phyloP scores from a whole-genome alignment of 2,329 filamentous ascomycete genomes.

The Dactylellina leptospora region DNA sequence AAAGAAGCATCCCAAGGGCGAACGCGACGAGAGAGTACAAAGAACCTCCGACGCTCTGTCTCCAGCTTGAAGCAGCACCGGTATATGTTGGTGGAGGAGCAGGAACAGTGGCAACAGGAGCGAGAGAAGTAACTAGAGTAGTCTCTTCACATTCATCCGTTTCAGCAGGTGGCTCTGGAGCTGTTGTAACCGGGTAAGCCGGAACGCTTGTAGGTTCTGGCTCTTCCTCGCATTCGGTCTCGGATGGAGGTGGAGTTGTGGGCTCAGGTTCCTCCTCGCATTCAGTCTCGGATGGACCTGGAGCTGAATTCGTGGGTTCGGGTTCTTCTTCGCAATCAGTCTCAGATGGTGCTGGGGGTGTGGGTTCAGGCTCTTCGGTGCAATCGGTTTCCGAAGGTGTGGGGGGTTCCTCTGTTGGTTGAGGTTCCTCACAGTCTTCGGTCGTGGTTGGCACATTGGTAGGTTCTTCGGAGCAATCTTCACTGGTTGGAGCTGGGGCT shows the following conservation, averaged over 20 bases:
- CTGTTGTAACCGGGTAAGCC: background rate
- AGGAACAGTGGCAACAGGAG: slow-evolving; percentile 14
- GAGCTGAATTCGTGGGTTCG: too few species aligned
- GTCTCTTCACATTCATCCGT: slow-evolving; percentile 36
- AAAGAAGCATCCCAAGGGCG: slow-evolving; percentile 21
- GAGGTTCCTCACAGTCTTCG: slow-evolving; percentile 21
- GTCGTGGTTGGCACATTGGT: slow-evolving; percentile 9
- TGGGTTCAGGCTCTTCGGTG: slow-evolving; percentile 22
- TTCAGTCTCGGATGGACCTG: background rate
- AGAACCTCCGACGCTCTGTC: slow-evolving; percentile 8
- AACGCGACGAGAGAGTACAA: slow-evolving; percentile 35
- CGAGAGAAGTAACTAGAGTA: slow-evolving; percentile 25
- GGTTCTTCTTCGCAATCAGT: slow-evolving; percentile 34
- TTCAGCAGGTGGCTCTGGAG: slow-evolving; percentile 6
- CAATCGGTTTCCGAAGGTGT: slow-evolving; percentile 21
- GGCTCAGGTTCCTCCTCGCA: background rate
- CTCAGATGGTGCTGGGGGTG: slow-evolving; percentile 23
- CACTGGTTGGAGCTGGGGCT: slow-evolving; percentile 19
- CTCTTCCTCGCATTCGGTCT: slow-evolving; percentile 32
- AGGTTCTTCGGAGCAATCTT: slow-evolving; percentile 20
- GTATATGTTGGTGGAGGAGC: slow-evolving; percentile 24
- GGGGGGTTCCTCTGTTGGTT: slow-evolving; percentile 9
- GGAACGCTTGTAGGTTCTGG: background rate
- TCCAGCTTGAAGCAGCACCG: slow-evolving; percentile 40
- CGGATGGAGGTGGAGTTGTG: slow-evolving; percentile 7